phyloP scores from a whole-genome alignment of 306 rosid genomes.

The Elaeagnus macrophylla region DNA sequence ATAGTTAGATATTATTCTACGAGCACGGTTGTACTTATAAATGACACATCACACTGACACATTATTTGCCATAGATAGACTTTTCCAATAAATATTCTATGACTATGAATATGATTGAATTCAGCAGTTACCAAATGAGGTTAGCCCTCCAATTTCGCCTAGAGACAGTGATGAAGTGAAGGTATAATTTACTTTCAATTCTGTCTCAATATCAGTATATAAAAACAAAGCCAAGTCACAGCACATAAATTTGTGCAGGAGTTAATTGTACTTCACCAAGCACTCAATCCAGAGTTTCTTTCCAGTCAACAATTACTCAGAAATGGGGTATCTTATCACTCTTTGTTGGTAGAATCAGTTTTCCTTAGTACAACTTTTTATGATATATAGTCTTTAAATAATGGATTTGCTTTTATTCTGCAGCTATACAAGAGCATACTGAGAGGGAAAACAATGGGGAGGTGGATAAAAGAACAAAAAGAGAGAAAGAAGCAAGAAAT shows the following conservation, averaged over 20 bases:
- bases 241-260: slow-evolving; percentile 34
- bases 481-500: slow-evolving; percentile 52
- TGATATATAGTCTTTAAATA: too few species aligned
- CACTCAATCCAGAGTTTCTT: slow-evolving; percentile 74
- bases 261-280: slow-evolving; percentile 66
- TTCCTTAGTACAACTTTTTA: too few species aligned
- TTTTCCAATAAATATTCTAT: neutral
- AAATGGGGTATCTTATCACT: slow-evolving; percentile 54
- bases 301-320: slow-evolving; percentile 57
- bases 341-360: neutral
- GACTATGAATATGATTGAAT: slow-evolving; percentile 21
- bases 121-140: slow-evolving; percentile 33
- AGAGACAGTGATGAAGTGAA: slow-evolving; percentile 63
- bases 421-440: slow-evolving; percentile 68
- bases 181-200: slow-evolving; percentile 32
- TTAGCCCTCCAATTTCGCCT: slow-evolving; percentile 56
- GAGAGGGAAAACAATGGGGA: slow-evolving; percentile 67
- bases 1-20: too few species aligned
- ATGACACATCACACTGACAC: too few species aligned
- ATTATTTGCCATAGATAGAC: too few species aligned
- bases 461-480: slow-evolving; percentile 32
- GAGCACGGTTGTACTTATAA: too few species aligned
- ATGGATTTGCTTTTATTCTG: neutral
- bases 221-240: neutral
- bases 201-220: slow-evolving; percentile 1